These are phyloP conservation scores for Byssoonygena ceratinophila DNA, from an alignment of 2,329 filamentous ascomycete species.

Conservation along the genomic window DNA sequence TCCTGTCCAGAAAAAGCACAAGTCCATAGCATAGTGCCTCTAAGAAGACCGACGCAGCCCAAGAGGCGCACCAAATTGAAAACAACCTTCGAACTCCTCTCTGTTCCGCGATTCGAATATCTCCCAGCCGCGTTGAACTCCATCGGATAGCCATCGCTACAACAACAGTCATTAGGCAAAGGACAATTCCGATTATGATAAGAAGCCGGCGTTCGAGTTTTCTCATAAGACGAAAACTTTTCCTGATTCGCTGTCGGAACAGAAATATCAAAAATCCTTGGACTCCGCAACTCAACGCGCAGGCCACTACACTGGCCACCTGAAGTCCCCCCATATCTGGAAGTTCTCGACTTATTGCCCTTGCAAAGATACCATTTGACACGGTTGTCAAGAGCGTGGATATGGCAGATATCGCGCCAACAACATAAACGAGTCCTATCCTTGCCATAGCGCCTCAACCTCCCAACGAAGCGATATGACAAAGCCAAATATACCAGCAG, in stretches of 20 bases:
- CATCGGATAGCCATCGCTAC: conserved; percentile 7
- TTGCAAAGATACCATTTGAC: conserved; percentile 7
- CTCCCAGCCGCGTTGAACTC: conserved; percentile 5
- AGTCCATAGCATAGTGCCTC: conserved; percentile 2
- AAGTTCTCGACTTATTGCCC: conserved; percentile 2
- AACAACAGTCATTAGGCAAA: conserved; percentile 1
- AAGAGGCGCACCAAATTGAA: conserved; percentile 7
- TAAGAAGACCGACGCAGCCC: conserved; percentile 4
- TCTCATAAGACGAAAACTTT: not conserved
- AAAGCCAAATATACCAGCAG: not conserved
- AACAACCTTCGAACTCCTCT: not conserved
- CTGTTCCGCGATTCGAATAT: not conserved
- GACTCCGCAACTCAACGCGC: conserved; percentile 2
- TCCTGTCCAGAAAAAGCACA: not conserved
- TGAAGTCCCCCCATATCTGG: conserved; percentile 3
- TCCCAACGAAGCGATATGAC: not conserved
- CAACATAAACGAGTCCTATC: not conserved
- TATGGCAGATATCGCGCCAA: conserved; percentile 1
- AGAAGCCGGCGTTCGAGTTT: not conserved
- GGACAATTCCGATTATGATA: not conserved
- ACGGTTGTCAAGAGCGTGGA: conserved; percentile 5
- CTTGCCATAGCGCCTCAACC: not conserved
- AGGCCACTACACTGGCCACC: conserved; percentile 1
- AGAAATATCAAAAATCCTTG: conserved; percentile 4
- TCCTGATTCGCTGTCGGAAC: not conserved